These are phyloP conservation scores for Cicer cuneatum DNA, from an alignment of 306 rosid species.

Conservation along the genomic window DNA sequence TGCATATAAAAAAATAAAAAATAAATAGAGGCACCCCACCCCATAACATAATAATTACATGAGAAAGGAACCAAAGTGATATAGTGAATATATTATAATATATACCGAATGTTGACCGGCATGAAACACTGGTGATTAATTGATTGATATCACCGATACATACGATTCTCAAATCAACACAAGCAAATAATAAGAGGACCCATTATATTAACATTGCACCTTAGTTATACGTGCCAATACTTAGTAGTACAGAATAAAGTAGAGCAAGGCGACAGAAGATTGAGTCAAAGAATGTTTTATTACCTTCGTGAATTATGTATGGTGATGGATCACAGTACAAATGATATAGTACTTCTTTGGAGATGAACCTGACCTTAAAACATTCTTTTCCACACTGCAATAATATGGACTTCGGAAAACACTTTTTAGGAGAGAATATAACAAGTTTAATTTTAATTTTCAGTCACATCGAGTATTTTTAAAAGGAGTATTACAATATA, in stretches of 20 bases:
- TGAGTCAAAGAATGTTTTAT: slow-evolving; percentile 36
- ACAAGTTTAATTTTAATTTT: neutral
- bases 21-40: neutral
- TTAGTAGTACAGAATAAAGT: neutral
- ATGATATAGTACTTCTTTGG: neutral
- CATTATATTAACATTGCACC: neutral
- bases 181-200: neutral
- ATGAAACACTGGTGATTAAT: slow-evolving; percentile 7
- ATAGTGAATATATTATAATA: slow-evolving; percentile 3
- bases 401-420: slow-evolving; percentile 5
- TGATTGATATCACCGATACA: neutral
- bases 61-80: slow-evolving; percentile 20
- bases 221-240: neutral
- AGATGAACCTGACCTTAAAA: neutral
- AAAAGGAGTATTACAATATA: no score
- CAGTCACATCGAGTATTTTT: neutral
- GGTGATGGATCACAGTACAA: neutral
- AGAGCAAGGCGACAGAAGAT: slow-evolving; percentile 2
- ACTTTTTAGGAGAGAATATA: slow-evolving; percentile 3
- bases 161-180: neutral
- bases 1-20: slow-evolving; percentile 23
- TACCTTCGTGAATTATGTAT: neutral
- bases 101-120: slow-evolving; percentile 40
- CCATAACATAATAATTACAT: slow-evolving; percentile 16
- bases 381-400: slow-evolving; percentile 7